Conservation (phyloP, 345 rosid genomes). For the Dovyalis caffra region DNA sequence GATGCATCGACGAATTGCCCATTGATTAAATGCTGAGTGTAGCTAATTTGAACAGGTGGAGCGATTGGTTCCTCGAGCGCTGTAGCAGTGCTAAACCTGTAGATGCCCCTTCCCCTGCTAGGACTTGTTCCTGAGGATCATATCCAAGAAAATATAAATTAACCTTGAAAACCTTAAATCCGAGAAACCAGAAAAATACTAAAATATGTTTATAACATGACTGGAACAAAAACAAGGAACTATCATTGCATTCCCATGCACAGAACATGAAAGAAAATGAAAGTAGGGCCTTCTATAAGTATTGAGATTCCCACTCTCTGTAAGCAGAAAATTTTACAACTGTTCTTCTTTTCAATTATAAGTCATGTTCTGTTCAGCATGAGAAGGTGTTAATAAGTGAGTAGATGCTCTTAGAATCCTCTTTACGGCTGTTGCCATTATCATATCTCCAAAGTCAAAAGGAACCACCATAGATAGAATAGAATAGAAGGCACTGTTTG, state of each 20-base stretch:
- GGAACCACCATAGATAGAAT: neutral
- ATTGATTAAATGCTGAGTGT: constrained; percentile 62
- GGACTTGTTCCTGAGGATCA: constrained; percentile 41
- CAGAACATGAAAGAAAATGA: neutral
- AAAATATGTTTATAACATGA: neutral
- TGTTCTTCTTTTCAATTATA: too few species aligned
- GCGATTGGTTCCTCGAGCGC: constrained; percentile 49
- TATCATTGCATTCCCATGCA: neutral
- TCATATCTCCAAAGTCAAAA: neutral
- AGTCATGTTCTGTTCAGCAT: neutral
- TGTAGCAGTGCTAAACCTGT: constrained; percentile 33
- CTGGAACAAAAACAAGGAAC: neutral
- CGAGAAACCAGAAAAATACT: neutral
- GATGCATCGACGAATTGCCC: constrained; percentile 80
- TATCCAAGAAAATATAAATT: neutral
- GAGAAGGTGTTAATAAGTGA: neutral
- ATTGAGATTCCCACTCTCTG: neutral
- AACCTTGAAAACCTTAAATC: neutral
- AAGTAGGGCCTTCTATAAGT: neutral
- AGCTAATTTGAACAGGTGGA: constrained; percentile 56
- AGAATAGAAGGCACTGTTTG: neutral
- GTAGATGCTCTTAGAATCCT: neutral
- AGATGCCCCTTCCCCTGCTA: constrained; percentile 28
- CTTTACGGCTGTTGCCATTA: neutral
- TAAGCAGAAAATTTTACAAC: too few species aligned